Base-by-base conservation (phyloP, 2,329 filamentous ascomycete species). In the Mycosphaerella arachidis region DNA sequence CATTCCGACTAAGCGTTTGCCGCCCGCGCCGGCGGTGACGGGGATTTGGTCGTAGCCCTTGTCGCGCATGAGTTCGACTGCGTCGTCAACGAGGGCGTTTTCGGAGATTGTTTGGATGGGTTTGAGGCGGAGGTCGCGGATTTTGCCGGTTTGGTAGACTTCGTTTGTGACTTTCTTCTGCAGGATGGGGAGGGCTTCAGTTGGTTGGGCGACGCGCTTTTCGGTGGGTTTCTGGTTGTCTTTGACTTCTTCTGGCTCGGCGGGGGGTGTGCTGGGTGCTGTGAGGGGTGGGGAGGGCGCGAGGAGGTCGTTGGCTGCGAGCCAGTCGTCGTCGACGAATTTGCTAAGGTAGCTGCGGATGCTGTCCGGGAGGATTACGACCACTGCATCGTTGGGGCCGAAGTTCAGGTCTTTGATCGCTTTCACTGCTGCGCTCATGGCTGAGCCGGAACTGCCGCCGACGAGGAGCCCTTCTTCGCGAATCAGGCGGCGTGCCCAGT, bases 271-370 rank as follows among this genome's bases (percentile, higher is more conserved):
- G 64, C 57, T 74, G 67, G 69, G 60, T 60, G 70, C 73, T 50
- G 75, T 79, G 56, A 73, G 75, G 53, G 73, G 80, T 62, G 78
- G 83, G 55, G 79, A 85, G 65, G 78, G 82, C 43, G 90, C 85
- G 29, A 97, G 84, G 27, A 99, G 90, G 73, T 93, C 89, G 78
- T 99, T 99, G 64, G 94, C 94, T 12, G 92, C 92, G 58, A 99
- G 87, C 95, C 94, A 99, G 80, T 97, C 94, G 73, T 99, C 95
- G 74, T 99, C 94, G 66, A 92, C 92, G 74, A 99, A 99, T 84
- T 99, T 99, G 79, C 89, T 93, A 29, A 99, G 86, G 76, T 99
- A 99, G 77, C 91, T 97, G 71, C 94, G 85, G 73, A 99, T 97
- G 78, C 92, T 96, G 76, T 99, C 94, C 1, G 94, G 95, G 18